A percentile compares a stretch with the other conserved stretches of the same genome.
These are phyloP conservation scores for Typha latifolia DNA, from an alignment of 176 grass and related monocot species.

Conservation along the genomic window DNA sequence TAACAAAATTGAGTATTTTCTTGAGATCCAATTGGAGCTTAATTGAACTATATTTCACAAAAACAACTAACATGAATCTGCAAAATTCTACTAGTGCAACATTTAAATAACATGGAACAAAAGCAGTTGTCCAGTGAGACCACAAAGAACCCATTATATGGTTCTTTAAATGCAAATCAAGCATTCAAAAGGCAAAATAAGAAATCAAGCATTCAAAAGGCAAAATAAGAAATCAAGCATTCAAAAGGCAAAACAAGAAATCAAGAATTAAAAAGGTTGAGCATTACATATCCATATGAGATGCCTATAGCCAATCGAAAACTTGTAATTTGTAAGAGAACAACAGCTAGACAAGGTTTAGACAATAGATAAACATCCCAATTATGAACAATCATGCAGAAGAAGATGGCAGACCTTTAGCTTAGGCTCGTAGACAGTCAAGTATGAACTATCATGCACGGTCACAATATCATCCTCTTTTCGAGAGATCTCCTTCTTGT, in stretches of 20 bases:
- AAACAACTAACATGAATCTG: not conserved
- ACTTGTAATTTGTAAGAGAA: slow-evolving; percentile 1
- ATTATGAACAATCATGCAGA: slow-evolving; percentile 6
- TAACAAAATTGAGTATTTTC: no score
- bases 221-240: not conserved
- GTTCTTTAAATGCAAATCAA: not conserved
- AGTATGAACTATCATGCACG: slow-evolving; percentile 59
- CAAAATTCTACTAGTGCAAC: not conserved
- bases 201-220: not conserved
- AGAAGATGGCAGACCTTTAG: slow-evolving; percentile 54
- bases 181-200: not conserved
- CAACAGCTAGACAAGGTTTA: slow-evolving; percentile 5
- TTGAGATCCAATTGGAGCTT: no score
- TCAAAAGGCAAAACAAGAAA: not conserved
- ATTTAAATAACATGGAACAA: not conserved
- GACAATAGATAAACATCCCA: not conserved
- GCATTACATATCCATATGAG: not conserved
- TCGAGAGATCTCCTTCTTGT: slow-evolving; percentile 90
- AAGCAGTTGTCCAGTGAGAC: not conserved
- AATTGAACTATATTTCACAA: not conserved
- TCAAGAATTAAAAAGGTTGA: not conserved
- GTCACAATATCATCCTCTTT: slow-evolving; percentile 95
- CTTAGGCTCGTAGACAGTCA: slow-evolving; percentile 92
- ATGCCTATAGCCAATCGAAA: not conserved
- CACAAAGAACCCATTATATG: not conserved